A percentile compares a stretch with the other conserved stretches of the same genome.
phyloP scores from a whole-genome alignment of 805 yeast species.

The Saccharomycopsis olivae region DNA sequence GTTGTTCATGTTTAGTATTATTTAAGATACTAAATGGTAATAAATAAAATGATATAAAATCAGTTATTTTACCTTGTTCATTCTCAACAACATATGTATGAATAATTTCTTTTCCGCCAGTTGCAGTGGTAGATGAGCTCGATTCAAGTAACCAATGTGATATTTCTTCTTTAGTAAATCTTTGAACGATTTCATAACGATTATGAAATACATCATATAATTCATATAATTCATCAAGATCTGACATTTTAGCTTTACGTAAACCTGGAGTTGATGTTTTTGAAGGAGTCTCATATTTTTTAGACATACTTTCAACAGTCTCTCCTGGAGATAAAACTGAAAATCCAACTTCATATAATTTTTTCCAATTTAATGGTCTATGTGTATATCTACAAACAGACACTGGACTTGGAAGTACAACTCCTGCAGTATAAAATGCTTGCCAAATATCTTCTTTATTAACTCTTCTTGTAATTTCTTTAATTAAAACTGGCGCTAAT shows the following conservation, averaged over 20 bases:
- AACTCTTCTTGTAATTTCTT: conserved; percentile 89
- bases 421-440: conserved; percentile 91
- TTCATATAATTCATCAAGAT: conserved; percentile 51
- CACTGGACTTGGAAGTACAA: conserved; percentile 85
- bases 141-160: conserved; percentile 73
- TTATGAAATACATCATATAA: conserved; percentile 54
- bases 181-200: conserved; percentile 64
- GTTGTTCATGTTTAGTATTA: conserved; percentile 47
- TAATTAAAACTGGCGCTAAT: conserved; percentile 86
- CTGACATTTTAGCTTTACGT: conserved; percentile 40
- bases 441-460: conserved; percentile 84
- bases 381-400: conserved; percentile 84
- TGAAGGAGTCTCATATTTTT: conserved; percentile 47
- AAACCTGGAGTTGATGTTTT: conserved; percentile 40
- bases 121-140: conserved; percentile 26
- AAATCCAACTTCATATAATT: conserved; percentile 83
- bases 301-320: conserved; percentile 57
- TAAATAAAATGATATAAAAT: conserved; percentile 81
- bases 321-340: conserved; percentile 64
- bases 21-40: conserved; percentile 78
- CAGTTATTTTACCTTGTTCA: conserved; percentile 54
- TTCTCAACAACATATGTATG: conserved; percentile 68
- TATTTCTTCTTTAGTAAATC: conserved; percentile 54
- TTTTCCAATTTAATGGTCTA: conserved; percentile 89
- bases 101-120: conserved; percentile 39